Percentiles rank a stretch among this genome's conserved stretches.
phyloP scores from a whole-genome alignment of 2,329 filamentous ascomycete genomes.

The Exophiala sp. region DNA sequence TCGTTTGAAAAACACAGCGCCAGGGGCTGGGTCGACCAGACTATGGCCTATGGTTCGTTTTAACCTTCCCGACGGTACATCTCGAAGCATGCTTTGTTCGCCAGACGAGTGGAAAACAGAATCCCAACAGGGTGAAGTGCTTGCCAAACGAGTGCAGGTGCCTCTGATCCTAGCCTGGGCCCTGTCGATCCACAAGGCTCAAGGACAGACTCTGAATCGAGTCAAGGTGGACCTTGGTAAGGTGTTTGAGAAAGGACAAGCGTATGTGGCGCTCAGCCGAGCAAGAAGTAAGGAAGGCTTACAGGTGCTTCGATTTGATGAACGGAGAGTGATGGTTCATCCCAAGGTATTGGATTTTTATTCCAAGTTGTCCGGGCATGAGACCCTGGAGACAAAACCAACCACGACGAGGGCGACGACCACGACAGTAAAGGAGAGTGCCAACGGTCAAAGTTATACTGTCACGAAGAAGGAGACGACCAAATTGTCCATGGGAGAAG shows the following conservation, averaged over 20 bases:
- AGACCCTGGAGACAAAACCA: constrained; percentile 39
- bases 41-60: constrained; percentile 82
- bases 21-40: constrained; percentile 47
- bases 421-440: constrained; percentile 12
- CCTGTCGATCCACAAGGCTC: constrained; percentile 94
- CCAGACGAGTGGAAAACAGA: constrained; percentile 96
- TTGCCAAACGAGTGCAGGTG: constrained; percentile 74
- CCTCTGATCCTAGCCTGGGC: constrained; percentile 96
- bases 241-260: constrained; percentile 95
- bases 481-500: constrained; percentile 28
- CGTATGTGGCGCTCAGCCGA: constrained; percentile 91
- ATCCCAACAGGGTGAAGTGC: constrained; percentile 87
- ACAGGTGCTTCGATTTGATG: constrained; percentile 83
- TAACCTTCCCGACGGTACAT: constrained; percentile 67
- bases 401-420: constrained; percentile 4
- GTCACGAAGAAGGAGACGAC: not conserved
- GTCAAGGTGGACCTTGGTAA: constrained; percentile 90
- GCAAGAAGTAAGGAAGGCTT: constrained; percentile 81
- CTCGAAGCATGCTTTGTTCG: constrained; percentile 70
- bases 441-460: not conserved
- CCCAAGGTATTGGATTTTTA: constrained; percentile 82
- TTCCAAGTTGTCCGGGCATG: constrained; percentile 68
- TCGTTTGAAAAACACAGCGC: constrained; percentile 43
- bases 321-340: constrained; percentile 89
- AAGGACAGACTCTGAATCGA: constrained; percentile 86